phyloP scores from a whole-genome alignment of 2,329 filamentous ascomycete genomes.

The Sporothrix brasiliensis region DNA sequence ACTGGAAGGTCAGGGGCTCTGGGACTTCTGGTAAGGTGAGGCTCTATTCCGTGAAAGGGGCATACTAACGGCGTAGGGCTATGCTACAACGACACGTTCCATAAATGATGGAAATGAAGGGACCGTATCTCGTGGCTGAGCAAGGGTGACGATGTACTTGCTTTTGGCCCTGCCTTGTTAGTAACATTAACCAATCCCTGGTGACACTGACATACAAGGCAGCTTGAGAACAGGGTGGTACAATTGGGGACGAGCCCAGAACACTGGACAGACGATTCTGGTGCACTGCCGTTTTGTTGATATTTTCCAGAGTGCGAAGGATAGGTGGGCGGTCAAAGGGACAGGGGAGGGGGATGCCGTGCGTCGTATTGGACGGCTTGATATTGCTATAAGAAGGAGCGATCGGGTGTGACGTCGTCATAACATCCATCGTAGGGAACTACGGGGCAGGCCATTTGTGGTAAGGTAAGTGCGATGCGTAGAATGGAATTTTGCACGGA shows the following conservation, averaged over 20 bases:
- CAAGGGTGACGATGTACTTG: background rate
- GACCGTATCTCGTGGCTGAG: background rate
- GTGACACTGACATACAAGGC: background rate
- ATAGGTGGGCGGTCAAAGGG: background rate
- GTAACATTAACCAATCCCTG: background rate
- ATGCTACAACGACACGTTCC: background rate
- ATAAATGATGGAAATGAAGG: constrained; percentile 2
- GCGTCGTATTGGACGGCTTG: background rate
- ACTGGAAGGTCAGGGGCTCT: background rate
- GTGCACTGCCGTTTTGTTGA: background rate
- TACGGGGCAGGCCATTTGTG: background rate
- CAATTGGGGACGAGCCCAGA: background rate
- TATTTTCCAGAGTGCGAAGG: background rate
- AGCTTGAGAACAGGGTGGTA: too few species aligned
- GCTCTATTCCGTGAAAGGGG: background rate
- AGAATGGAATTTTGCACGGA: background rate
- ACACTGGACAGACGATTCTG: background rate
- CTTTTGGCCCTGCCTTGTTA: background rate
- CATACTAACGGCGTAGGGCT: background rate
- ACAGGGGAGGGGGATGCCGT: background rate
- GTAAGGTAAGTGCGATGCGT: constrained; percentile 9
- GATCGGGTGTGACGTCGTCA: background rate
- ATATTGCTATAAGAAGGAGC: constrained; percentile 8
- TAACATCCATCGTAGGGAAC: background rate
- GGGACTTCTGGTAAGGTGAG: too few species aligned